Conservation (phyloP, 345 rosid genomes). For the Corchorus olitorius region DNA sequence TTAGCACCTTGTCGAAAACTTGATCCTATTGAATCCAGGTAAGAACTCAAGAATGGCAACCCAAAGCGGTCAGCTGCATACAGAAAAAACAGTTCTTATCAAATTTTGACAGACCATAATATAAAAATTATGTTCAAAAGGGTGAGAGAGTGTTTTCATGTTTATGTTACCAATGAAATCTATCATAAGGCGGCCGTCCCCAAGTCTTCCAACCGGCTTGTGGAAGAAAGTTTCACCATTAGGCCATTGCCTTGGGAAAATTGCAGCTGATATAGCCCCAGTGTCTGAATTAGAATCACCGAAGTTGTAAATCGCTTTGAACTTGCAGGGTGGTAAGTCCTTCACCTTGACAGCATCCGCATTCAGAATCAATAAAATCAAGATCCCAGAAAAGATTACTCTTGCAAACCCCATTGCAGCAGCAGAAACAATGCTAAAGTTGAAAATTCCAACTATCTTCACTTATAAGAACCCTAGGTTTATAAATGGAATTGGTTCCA, state of each 20-base stretch:
- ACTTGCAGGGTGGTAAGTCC: constrained; percentile 40
- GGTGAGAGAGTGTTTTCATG: neutral
- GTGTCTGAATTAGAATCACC: constrained; percentile 92
- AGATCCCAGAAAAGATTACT: neutral
- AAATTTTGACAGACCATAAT: neutral
- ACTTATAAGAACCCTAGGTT: neutral
- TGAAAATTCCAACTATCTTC: neutral
- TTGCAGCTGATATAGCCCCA: constrained; percentile 79
- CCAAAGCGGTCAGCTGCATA: constrained; percentile 69
- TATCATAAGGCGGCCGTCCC: constrained; percentile 74
- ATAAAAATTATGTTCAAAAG: neutral
- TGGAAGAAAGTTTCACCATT: constrained; percentile 72
- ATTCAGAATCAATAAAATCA: constrained; percentile 20
- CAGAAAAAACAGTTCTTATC: neutral
- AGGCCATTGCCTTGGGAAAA: constrained; percentile 59
- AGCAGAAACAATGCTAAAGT: neutral
- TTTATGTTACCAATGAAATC: constrained; percentile 68
- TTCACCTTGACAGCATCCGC: constrained; percentile 13
- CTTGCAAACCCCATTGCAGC: constrained; percentile 10
- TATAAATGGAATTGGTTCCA: neutral
- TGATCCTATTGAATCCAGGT: constrained; percentile 78
- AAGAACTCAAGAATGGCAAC: constrained; percentile 81
- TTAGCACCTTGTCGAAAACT: constrained; percentile 85
- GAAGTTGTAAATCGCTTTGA: constrained; percentile 81
- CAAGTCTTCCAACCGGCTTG: constrained; percentile 62